Evolutionary conservation across 1,284 basidiomycete species (phyloP), one percentile per base, ranked within the genome.

Genomic region (Ganoderma meredithae): DNA sequence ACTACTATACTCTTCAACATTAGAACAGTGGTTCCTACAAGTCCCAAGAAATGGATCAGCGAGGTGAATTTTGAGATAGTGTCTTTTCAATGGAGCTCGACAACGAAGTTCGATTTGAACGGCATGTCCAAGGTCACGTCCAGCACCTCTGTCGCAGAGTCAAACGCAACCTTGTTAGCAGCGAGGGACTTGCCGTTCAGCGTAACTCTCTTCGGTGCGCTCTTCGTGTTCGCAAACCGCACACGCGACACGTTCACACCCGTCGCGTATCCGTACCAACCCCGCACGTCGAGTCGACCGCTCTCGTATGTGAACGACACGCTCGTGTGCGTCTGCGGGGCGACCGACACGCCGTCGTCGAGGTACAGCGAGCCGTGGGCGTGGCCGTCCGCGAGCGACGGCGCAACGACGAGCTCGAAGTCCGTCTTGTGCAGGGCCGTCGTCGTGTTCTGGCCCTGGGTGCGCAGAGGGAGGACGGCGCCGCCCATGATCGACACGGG

Each of bases 401-500:
- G 88, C 0, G 89, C 90, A 47, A 91, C 85, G 61, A 90, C 80
- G 62, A 91, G 77, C 76, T 91, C 85, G 69, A 90, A 91, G 74
- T 87, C 85, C n/a, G 80, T 83, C 70, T 81, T 78, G 49, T 89
- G 81, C 64, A 91, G 78, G 66, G 80, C 83, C 2, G 81, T 79
- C 0, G 88, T 91, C 25, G 89, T 91, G 87, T 89, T 89, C 60
- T 88, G 83, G 52, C 84, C 81, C 67, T 81, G 75, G 6, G 75
- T 81, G 39, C 90, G 83, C 27, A 91, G 77, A 4, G 90, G 90
- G 1, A 92, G 73, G 43, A 92, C 79, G 0, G 79, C 79, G 15
- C 90, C 90, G 53, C 89, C 86, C 60, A 82, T 82, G 78, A 91
- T 89, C 75, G 90, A 83, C 44, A 91, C 78, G 0, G 89, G 89